Evolutionary conservation across 352 stramenopile species (phyloP).

Genomic region (Phytophthora quininea): DNA sequence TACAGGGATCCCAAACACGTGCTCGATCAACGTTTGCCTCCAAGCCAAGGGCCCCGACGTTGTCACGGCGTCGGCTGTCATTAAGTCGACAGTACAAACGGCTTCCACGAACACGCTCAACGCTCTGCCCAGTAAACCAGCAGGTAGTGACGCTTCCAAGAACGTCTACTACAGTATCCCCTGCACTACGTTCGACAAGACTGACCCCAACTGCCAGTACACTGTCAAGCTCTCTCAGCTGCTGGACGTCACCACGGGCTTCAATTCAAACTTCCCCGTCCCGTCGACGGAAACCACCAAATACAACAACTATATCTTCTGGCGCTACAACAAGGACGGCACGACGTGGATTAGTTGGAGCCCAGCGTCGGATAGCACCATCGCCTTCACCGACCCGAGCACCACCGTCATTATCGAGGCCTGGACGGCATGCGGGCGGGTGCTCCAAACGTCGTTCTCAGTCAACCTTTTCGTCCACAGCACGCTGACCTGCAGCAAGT

Average conservation of each 20-base stretch:
- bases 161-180: slow-evolving; percentile 12
- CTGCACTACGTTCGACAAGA: slow-evolving; percentile 18
- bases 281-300: background rate
- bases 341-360: slow-evolving; percentile 13
- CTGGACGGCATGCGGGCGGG: slow-evolving; percentile 63
- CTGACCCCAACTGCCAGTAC: slow-evolving; percentile 16
- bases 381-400: slow-evolving; percentile 36
- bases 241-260: slow-evolving; percentile 7
- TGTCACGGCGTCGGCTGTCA: slow-evolving; percentile 18
- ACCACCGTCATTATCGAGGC: slow-evolving; percentile 53
- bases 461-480: slow-evolving; percentile 46
- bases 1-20: slow-evolving; percentile 9
- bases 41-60: slow-evolving; percentile 43
- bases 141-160: background rate
- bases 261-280: slow-evolving; percentile 1
- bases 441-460: slow-evolving; percentile 24
- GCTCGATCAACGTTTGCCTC: slow-evolving; percentile 50
- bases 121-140: background rate
- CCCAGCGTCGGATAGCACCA: slow-evolving; percentile 3
- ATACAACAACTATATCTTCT: slow-evolving; percentile 39
- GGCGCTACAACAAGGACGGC: slow-evolving; percentile 50
- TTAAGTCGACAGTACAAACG: slow-evolving; percentile 26
- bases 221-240: slow-evolving; percentile 18
- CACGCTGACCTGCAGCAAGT: slow-evolving; percentile 20
- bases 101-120: slow-evolving; percentile 35